Evolutionary conservation across 2,329 filamentous ascomycete genomes (phyloP).

Genomic region (Phaeosphaeria sp.): DNA sequence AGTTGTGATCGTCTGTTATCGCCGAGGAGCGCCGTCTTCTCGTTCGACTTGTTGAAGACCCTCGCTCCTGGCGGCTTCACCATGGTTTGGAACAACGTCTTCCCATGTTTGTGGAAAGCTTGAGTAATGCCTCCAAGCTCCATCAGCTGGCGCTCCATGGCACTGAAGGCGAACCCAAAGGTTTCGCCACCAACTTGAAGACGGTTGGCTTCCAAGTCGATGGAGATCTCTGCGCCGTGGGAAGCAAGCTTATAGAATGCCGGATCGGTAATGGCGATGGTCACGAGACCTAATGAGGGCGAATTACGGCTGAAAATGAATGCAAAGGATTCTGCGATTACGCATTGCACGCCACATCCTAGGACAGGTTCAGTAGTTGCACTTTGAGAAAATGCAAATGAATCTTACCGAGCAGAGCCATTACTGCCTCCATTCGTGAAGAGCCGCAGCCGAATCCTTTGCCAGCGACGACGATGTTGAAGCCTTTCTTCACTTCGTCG

Average conservation of each 20-base stretch:
- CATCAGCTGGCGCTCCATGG: conserved; percentile 51
- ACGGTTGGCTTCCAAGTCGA: conserved; percentile 35
- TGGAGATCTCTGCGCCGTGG: conserved; percentile 47
- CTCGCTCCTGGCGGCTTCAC: conserved; percentile 6
- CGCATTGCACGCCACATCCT: conserved; percentile 43
- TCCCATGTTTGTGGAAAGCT: conserved; percentile 50
- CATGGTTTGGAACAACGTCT: conserved; percentile 11
- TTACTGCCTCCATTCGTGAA: conserved; percentile 54
- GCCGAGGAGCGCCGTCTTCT: not conserved
- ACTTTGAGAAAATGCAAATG: conserved; percentile 17
- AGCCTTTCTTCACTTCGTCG: conserved; percentile 42
- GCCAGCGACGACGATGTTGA: conserved; percentile 54
- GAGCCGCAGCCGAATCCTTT: conserved; percentile 57
- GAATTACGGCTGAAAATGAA: conserved; percentile 58
- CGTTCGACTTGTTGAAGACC: conserved; percentile 7
- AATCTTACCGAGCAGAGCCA: conserved; percentile 42
- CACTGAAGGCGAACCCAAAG: conserved; percentile 47
- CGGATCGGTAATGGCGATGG: conserved; percentile 50
- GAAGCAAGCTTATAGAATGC: conserved; percentile 47
- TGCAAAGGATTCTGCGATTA: conserved; percentile 55
- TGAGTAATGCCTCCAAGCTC: conserved; percentile 48
- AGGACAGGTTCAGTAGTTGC: not conserved
- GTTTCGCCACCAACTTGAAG: conserved; percentile 27
- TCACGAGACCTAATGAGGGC: conserved; percentile 54
- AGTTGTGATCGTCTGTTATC: conserved; percentile 1